phyloP scores from a whole-genome alignment of 2,329 filamentous ascomycete genomes.

The Penicillium concentricum region DNA sequence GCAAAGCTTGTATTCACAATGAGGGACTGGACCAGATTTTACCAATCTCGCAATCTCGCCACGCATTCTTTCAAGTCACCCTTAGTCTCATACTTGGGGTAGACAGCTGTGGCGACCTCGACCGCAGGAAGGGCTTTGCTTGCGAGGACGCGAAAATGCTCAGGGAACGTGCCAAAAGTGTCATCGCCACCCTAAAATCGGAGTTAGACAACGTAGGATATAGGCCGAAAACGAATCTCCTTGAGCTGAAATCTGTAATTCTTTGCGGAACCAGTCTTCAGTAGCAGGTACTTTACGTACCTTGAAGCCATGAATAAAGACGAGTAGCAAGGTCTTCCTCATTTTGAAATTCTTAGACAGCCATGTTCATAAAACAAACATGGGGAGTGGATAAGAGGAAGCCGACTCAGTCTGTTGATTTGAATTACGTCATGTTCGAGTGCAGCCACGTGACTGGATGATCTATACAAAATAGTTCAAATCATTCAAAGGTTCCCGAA shows the following conservation, averaged over 20 bases:
- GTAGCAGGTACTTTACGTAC: slow-evolving; percentile 25
- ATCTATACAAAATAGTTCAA: neutral
- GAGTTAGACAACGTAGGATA: neutral
- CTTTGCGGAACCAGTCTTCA: slow-evolving; percentile 1
- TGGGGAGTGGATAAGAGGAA: neutral
- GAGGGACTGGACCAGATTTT: slow-evolving; percentile 6
- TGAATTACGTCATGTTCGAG: neutral
- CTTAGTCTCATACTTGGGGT: slow-evolving; percentile 52
- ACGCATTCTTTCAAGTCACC: slow-evolving; percentile 50
- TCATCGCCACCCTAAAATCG: slow-evolving; percentile 47
- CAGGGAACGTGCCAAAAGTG: slow-evolving; percentile 49
- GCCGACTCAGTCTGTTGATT: neutral
- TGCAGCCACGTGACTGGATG: neutral
- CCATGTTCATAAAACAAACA: slow-evolving; percentile 2
- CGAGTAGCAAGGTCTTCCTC: slow-evolving; percentile 48
- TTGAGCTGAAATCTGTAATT: neutral
- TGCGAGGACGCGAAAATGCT: slow-evolving; percentile 43
- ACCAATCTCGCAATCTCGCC: slow-evolving; percentile 50
- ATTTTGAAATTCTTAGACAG: slow-evolving; percentile 26
- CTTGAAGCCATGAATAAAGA: slow-evolving; percentile 52
- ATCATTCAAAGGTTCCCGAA: neutral
- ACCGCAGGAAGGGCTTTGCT: slow-evolving; percentile 45
- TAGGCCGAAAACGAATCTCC: neutral
- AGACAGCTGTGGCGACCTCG: slow-evolving; percentile 43
- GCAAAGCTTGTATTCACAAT: neutral